phyloP scores from a whole-genome alignment of 2,329 filamentous ascomycete genomes.

The Penicillium sp. region DNA sequence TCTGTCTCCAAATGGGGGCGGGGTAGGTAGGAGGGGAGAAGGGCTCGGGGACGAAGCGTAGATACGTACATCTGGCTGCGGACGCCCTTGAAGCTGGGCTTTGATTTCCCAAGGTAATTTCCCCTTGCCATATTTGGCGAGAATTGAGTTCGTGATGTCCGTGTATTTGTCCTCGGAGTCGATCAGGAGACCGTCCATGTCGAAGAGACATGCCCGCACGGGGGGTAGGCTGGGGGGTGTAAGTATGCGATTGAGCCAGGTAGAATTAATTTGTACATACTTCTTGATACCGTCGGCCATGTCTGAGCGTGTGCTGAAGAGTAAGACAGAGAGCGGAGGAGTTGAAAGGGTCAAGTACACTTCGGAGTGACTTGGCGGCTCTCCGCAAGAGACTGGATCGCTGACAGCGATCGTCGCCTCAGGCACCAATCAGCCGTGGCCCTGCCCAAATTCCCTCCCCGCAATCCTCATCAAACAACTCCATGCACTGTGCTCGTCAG shows the following conservation, averaged over 20 bases:
- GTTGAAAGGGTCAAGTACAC: not conserved
- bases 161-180: conserved; percentile 94
- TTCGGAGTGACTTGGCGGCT: not conserved
- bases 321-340: not conserved
- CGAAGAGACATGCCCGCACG: conserved; percentile 90
- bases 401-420: conserved; percentile 2
- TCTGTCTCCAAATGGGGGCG: not conserved
- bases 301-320: not conserved
- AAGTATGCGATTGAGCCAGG: not conserved
- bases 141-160: conserved; percentile 77
- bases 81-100: conserved; percentile 77
- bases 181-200: conserved; percentile 97
- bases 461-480: not conserved
- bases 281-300: conserved; percentile 14
- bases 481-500: conserved; percentile 3
- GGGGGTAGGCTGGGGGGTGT: conserved; percentile 67
- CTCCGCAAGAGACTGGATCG: not conserved
- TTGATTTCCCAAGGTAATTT: conserved; percentile 91
- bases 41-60: not conserved
- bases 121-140: conserved; percentile 74
- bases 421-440: not conserved
- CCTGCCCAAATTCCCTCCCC: not conserved
- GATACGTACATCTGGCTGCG: conserved; percentile 56
- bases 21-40: not conserved
- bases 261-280: conserved; percentile 2